These are phyloP conservation scores for Crithidia expoeki DNA, from an alignment of 208 protist genomes.

Conservation along the genomic window DNA sequence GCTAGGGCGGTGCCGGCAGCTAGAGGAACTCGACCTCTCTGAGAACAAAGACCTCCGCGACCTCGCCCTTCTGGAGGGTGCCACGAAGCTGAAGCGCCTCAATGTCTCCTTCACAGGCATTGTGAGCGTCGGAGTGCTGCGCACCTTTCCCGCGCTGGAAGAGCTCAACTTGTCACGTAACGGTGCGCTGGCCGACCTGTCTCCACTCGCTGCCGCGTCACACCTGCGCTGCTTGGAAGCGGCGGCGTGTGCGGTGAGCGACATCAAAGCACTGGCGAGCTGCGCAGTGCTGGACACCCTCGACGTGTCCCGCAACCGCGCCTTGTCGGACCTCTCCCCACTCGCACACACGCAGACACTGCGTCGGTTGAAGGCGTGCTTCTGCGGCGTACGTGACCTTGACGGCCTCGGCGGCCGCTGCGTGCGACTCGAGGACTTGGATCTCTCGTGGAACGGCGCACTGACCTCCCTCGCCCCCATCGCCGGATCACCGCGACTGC, in stretches of 20 bases:
- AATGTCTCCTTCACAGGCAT: slow-evolving; percentile 8
- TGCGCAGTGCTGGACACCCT: slow-evolving; percentile 2
- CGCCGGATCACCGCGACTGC: neutral
- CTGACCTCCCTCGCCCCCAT: slow-evolving; percentile 5
- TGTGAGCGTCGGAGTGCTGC: neutral
- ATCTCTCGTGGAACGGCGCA: slow-evolving; percentile 5
- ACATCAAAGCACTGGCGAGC: neutral
- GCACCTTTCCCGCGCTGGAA: slow-evolving; percentile 7
- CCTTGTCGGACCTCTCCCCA: neutral
- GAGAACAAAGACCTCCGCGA: slow-evolving; percentile 9
- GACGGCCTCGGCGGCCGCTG: neutral
- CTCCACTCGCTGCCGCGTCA: neutral
- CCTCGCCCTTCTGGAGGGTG: slow-evolving; percentile 1
- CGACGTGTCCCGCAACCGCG: slow-evolving; percentile 9
- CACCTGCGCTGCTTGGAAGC: neutral
- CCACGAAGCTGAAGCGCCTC: slow-evolving; percentile 2
- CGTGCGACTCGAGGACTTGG: slow-evolving; percentile 1
- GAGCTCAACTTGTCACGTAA: slow-evolving; percentile 10
- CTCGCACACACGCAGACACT: slow-evolving; percentile 5
- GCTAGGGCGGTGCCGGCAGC: slow-evolving; percentile 5
- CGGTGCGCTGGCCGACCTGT: neutral
- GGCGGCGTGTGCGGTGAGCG: slow-evolving; percentile 7
- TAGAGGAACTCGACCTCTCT: slow-evolving; percentile 7
- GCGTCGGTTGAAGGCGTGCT: slow-evolving; percentile 9
- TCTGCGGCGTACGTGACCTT: slow-evolving; percentile 7